Evolutionary conservation across 768 basidiomycete species (phyloP), one percentile per base, ranked within the genome.

Genomic region (Calocybe gangraenosa): DNA sequence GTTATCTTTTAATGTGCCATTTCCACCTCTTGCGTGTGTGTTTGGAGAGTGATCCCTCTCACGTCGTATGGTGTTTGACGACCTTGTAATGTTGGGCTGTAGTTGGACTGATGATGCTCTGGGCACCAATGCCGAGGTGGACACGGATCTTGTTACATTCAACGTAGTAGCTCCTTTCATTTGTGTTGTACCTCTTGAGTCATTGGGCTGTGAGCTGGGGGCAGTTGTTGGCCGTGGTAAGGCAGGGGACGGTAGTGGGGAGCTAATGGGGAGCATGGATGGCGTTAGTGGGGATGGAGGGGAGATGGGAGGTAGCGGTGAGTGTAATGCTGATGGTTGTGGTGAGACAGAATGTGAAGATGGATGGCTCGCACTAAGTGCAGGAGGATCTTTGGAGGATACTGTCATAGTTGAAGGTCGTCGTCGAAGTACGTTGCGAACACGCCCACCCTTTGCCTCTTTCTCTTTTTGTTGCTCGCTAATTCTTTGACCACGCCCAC

Each of bases 351-450:
- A 28, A 6, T 28, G 5, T 11, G 25, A 28, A 28, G 25, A 11
- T 28, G 25, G 5, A 11, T 11, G 25, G 11, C 25, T 28, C 6
- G 25, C 11, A 11, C 6, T 28, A 28, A 11, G 25, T 6, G 6
- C 25, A 28, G 25, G 11, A 28, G 46, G n/a, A 17, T n/a, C n/a
- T n/a, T n/a, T n/a, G n/a, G 42, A 35, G 28, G 20, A 32, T 34
- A 33, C 4, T 23, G 35, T 28, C 34, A 25, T 31, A 44, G n/a
- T 42, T 2, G 52, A 51, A 2, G 52, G 49, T 0, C 48, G 48
- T 5, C 51, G 46, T 5, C 45, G 45, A 5, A 52, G 40, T 2
- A 55, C 48, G 20, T 55, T 53, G 14, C 48, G 44, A 6, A 20
- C 33, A 4, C 51, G 48, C 14, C 43, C 48, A 10, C 40, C 49